Evolutionary conservation across 1,284 basidiomycete genomes (phyloP).

Genomic region (Sphagnurus paluster): DNA sequence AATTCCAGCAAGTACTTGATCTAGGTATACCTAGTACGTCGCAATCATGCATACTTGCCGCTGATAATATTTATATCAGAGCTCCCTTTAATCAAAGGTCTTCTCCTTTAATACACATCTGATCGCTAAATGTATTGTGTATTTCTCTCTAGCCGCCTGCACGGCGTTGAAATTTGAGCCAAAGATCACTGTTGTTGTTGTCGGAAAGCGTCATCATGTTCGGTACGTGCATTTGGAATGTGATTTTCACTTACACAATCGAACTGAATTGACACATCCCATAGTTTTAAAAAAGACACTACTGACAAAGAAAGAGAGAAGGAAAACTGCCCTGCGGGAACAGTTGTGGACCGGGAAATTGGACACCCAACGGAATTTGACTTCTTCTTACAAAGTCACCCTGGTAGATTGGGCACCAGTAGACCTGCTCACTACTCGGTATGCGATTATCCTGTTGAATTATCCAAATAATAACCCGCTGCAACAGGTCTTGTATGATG

Average conservation of each 20-base stretch:
- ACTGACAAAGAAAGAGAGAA: slow-evolving; percentile 56
- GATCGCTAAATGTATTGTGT: not conserved
- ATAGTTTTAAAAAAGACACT: too few species aligned
- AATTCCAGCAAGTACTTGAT: slow-evolving; percentile 57
- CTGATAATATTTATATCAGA: too few species aligned
- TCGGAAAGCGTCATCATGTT: slow-evolving; percentile 51
- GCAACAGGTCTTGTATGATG: slow-evolving; percentile 39
- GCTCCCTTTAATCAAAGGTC: slow-evolving; percentile 46
- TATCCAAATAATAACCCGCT: not conserved
- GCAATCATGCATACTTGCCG: too few species aligned
- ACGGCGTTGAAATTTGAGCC: slow-evolving; percentile 41
- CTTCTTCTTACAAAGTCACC: slow-evolving; percentile 62
- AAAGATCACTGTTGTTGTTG: slow-evolving; percentile 57
- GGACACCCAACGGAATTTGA: slow-evolving; percentile 70
- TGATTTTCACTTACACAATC: too few species aligned
- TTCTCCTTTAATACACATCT: not conserved
- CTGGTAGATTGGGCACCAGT: slow-evolving; percentile 55
- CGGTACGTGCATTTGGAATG: slow-evolving; percentile 34
- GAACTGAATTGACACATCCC: too few species aligned
- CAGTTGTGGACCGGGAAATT: slow-evolving; percentile 66
- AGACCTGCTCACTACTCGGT: slow-evolving; percentile 42
- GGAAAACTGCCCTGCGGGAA: slow-evolving; percentile 69
- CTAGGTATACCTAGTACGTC: too few species aligned
- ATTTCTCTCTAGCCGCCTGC: slow-evolving; percentile 40
- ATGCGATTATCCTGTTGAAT: slow-evolving; percentile 12